Evolutionary conservation across 1,284 basidiomycete species (phyloP).

Genomic region (Boletus hoseneyae): DNA sequence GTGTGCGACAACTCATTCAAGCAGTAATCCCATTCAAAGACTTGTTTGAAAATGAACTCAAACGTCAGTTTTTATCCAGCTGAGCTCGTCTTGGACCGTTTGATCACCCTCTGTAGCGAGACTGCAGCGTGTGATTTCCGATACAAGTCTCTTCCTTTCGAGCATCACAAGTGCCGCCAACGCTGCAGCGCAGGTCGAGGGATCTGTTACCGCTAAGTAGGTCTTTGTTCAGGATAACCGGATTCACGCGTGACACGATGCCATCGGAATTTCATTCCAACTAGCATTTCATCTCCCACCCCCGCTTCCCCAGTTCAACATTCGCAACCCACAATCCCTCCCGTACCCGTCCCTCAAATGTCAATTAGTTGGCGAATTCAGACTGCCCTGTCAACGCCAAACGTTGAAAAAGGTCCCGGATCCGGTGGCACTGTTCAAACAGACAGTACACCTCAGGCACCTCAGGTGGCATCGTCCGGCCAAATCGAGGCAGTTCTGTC

Average conservation of each 20-base stretch:
- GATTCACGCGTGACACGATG: constrained; percentile 4
- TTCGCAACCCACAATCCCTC: background rate
- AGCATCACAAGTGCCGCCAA: background rate
- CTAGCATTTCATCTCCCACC: constrained; percentile 3
- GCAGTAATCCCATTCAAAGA: constrained; percentile 21
- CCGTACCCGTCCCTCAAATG: background rate
- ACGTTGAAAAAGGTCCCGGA: no score
- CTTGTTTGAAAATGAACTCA: constrained; percentile 26
- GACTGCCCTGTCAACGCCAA: background rate
- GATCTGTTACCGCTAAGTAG: constrained; percentile 10
- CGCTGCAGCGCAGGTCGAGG: background rate
- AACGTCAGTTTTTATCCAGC: constrained; percentile 14
- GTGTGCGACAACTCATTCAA: constrained; percentile 19
- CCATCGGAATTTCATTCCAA: background rate
- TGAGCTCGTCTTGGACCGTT: background rate
- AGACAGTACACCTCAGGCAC: background rate
- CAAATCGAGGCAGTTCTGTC: background rate
- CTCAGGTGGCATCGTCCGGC: constrained; percentile 1
- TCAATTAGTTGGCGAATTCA: background rate
- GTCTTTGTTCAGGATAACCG: constrained; percentile 4
- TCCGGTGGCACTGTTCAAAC: background rate
- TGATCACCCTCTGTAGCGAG: constrained; percentile 16
- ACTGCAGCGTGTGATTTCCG: constrained; percentile 17
- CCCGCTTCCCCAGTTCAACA: background rate
- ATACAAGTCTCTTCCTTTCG: constrained; percentile 5